Evolutionary conservation across 208 protist species (phyloP).

Genomic region (Phytomonas sp.): DNA sequence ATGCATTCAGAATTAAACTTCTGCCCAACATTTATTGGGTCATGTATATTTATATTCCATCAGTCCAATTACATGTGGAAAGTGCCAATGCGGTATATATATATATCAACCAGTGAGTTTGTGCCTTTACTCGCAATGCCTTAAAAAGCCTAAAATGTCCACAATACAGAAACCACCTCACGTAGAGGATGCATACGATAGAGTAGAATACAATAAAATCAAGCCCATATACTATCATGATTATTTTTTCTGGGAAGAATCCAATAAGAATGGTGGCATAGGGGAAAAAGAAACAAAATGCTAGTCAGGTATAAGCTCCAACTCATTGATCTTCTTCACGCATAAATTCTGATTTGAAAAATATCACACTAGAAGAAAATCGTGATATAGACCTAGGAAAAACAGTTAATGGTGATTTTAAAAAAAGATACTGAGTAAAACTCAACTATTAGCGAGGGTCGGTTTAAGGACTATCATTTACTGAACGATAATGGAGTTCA

Average conservation of each 20-base stretch:
- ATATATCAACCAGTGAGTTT: not conserved
- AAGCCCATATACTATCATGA: not conserved
- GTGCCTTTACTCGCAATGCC: not conserved
- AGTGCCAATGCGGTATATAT: not conserved
- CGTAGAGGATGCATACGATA: not conserved
- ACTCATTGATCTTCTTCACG: not conserved
- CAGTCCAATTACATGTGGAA: not conserved
- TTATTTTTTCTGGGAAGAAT: too few species aligned
- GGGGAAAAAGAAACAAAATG: not conserved
- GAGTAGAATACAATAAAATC: not conserved
- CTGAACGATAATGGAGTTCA: not conserved
- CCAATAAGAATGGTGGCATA: too few species aligned
- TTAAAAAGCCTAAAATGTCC: not conserved
- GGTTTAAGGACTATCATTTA: not conserved
- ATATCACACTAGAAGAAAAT: not conserved
- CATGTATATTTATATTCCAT: not conserved
- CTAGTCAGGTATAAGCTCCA: not conserved
- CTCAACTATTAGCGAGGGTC: not conserved
- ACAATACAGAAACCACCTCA: not conserved
- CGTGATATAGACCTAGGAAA: not conserved
- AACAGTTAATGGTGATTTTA: not conserved
- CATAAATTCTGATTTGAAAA: not conserved
- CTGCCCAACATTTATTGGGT: not conserved
- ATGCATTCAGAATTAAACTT: not conserved
- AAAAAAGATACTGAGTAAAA: not conserved